phyloP scores from a whole-genome alignment of 495 filamentous ascomycete genomes.

The Sabuloglossum arenarium region DNA sequence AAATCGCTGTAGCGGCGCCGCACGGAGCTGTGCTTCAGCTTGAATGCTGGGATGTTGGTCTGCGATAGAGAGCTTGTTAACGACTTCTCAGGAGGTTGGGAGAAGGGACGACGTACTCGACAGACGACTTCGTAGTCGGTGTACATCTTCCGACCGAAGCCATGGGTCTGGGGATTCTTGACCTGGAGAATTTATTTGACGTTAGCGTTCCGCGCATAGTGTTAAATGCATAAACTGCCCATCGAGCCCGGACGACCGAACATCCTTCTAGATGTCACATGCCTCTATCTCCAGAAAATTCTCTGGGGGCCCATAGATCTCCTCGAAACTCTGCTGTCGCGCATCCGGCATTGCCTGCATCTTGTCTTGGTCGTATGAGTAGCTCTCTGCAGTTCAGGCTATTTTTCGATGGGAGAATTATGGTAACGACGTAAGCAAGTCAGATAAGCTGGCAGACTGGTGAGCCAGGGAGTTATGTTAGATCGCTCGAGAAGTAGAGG shows the following conservation, averaged over 20 bases:
- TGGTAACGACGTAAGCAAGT: no score
- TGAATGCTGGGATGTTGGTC: constrained; percentile 98
- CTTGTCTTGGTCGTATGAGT: no score
- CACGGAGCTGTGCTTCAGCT: constrained; percentile 67
- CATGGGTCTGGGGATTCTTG: constrained; percentile 85
- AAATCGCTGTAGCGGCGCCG: constrained; percentile 93
- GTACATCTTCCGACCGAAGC: constrained; percentile 88
- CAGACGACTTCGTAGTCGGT: constrained; percentile 96
- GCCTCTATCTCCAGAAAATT: constrained; percentile 98
- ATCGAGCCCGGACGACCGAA: no score
- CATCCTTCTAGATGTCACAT: background rate
- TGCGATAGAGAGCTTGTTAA: background rate
- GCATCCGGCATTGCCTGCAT: constrained; percentile 72
- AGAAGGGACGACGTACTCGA: constrained; percentile 19
- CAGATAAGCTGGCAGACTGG: no score
- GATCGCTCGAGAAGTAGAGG: no score
- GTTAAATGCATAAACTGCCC: background rate
- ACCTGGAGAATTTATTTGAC: constrained; percentile 34
- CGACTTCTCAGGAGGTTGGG: background rate
- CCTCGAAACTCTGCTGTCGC: constrained; percentile 86
- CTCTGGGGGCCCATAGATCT: constrained; percentile 96
- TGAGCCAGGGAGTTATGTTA: no score
- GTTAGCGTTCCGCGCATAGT: background rate
- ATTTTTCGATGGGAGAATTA: no score
- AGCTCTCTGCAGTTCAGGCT: background rate